Conservation (phyloP, 148 eudicot species). For the Gaultheria prostrata region DNA sequence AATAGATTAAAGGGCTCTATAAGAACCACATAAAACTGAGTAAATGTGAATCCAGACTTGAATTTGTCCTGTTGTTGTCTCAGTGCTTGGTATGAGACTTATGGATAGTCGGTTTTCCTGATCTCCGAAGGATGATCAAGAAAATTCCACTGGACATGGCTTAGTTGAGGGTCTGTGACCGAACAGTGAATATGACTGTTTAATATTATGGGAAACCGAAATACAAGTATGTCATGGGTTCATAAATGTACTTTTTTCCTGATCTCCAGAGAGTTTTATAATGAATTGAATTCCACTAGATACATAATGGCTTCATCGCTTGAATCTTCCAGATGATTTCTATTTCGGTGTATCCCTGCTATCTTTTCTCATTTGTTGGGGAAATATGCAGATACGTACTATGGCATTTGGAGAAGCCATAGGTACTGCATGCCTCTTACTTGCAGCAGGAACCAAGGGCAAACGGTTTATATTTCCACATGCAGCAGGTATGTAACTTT, state of each 20-base stretch:
- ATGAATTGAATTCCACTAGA: neutral
- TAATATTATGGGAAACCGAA: neutral
- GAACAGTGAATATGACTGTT: neutral
- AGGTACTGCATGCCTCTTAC: slow-evolving; percentile 91
- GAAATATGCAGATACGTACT: slow-evolving; percentile 62
- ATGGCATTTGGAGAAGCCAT: slow-evolving; percentile 75
- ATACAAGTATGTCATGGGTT: neutral
- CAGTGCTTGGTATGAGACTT: neutral
- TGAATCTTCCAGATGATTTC: slow-evolving; percentile 1
- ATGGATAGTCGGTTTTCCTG: neutral
- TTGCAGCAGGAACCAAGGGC: slow-evolving; percentile 92
- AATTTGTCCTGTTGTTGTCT: neutral
- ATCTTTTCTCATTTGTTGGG: slow-evolving; percentile 10
- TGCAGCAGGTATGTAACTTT: slow-evolving; percentile 59
- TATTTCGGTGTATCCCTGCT: neutral
- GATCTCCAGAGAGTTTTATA: neutral
- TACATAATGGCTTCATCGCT: slow-evolving; percentile 4
- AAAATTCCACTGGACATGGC: neutral
- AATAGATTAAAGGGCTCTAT: neutral
- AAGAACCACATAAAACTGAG: neutral
- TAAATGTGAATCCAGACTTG: neutral
- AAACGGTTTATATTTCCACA: slow-evolving; percentile 81
- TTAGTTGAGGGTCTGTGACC: neutral
- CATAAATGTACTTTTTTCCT: neutral
- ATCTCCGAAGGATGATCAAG: neutral